Base-by-base conservation (phyloP, 108 stramenopile genomes). In the Pseudonitzschia multiseries region DNA sequence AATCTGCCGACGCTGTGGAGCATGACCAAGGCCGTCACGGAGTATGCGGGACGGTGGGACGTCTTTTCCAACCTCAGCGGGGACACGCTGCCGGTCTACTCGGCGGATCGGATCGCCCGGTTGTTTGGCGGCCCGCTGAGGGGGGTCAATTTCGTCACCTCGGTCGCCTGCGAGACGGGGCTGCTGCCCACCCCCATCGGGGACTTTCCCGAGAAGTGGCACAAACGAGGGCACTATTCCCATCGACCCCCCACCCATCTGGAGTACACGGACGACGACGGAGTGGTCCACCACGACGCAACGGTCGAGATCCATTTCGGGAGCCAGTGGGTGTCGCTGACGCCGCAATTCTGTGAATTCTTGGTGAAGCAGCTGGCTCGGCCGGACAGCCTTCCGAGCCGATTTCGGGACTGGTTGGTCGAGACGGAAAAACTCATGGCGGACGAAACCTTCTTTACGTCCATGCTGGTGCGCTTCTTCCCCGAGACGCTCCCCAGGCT, bases 361-460 rank as follows among this genome's bases (percentile, higher is more conserved):
- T 46, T 91, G 4, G 70, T 87, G 2, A 21, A 64, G n/a, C 79
- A 85, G 59, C 69, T 92, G 65, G 64, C 84, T 50, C 85, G 85
- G 9, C 76, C 84, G 26, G 75, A 84, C 22, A 87, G 88, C 60
- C 74, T 96, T 24, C 69, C 87, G 3, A 81, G 76, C 69, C 83
- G 75, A 21, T 83, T 87, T 33, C 80, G 82, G 42, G 86, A 83
- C 2, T 77, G 82, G 31, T 57, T 93, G 57, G 60, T 92, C n/a
- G 48, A 68, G 4, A 80, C 84, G 0, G 74, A 75, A 69, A 81
- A 87, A 26, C 72, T 91, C n/a, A 93, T 96, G 91, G 84, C 90
- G 8, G 95, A 96, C 74, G 95, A 96, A 82, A 93, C 92, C 6
- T 96, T 93, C 74, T 79, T 93, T 43, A 77, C 95, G 4, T 92